Evolutionary conservation across 371 early-diverging fungal genomes (phyloP), one percentile per base, ranked within the genome.

Genomic region (Syncephalastrum contaminatum): DNA sequence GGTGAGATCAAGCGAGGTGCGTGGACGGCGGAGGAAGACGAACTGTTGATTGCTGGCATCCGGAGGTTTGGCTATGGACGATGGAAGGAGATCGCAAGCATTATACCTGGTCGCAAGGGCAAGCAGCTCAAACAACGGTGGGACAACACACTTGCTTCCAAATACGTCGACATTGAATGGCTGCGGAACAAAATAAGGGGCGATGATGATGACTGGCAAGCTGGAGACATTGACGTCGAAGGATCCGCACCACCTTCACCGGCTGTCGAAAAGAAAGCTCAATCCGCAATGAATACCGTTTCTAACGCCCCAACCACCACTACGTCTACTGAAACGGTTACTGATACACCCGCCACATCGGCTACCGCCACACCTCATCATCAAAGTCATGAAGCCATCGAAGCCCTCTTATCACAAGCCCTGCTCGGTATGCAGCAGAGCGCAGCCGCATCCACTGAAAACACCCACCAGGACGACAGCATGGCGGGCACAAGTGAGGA

Each of bases 371-470:
- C 42, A 1, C 27, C 42, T 2, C 51, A 42, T 36, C 42, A 40
- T 20, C 16, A 43, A 30, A 36, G 71, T 44, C 75, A 78, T 40
- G 67, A 64, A 43, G 77, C 73, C 1, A 72, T 73, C 14, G 77
- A 76, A 41, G 70, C 69, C 0, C 46, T 76, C 6, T 49, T 76
- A 24, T 76, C 77, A 15, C 77, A 76, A 43, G 73, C 73, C 6
- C 44, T 76, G 19, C 41, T 65, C 10, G 65, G 65, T 12, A 60
- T 30, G 36, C 36, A 30, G 10, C 36, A 30, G 10, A 30, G 36
- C 10, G 36, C 36, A 12, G 36, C 36, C 10, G 36, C 36, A 30
- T 30, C 36, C 36, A 30, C 5, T 30, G 36, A 30, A 30, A 30
- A 2, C 36, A 30, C 10, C 36, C 36, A 30, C 12, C 36, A 30